A percentile compares a stretch with the other conserved stretches of the same genome.
phyloP scores from a whole-genome alignment of 2,329 filamentous ascomycete genomes.

The Colletotrichum viniferum region DNA sequence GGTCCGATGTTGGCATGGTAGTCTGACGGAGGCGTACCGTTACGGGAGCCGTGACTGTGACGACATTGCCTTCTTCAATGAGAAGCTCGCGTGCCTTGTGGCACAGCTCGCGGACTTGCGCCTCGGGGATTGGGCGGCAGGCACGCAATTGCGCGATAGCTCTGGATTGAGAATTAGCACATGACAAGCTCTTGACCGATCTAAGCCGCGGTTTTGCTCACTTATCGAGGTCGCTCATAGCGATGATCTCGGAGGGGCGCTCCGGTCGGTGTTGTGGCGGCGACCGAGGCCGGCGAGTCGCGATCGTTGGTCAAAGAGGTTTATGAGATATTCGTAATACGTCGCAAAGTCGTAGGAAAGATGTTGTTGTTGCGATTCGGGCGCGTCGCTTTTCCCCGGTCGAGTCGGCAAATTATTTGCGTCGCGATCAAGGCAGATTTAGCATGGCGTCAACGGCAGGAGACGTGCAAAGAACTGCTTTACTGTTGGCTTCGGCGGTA shows the following conservation, averaged over 20 bases:
- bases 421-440: conserved; percentile 12
- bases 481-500: background rate
- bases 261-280: conserved; percentile 1
- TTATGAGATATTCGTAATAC: background rate
- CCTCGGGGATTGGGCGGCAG: conserved; percentile 94
- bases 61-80: conserved; percentile 97
- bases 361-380: background rate
- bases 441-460: conserved; percentile 14
- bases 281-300: background rate
- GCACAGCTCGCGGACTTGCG: conserved; percentile 93
- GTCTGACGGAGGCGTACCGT: conserved; percentile 62
- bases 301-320: background rate
- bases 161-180: conserved; percentile 50
- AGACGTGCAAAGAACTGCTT: conserved; percentile 7
- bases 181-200: background rate
- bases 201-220: conserved; percentile 42
- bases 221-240: conserved; percentile 95
- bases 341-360: background rate
- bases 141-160: conserved; percentile 94
- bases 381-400: background rate
- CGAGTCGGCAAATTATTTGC: background rate
- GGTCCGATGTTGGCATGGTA: background rate
- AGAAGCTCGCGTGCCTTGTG: conserved; percentile 95
- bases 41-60: conserved; percentile 91
- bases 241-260: conserved; percentile 1